Evolutionary conservation across 1,139 yeast species (phyloP).

Genomic region (Pichia inconspicua): DNA sequence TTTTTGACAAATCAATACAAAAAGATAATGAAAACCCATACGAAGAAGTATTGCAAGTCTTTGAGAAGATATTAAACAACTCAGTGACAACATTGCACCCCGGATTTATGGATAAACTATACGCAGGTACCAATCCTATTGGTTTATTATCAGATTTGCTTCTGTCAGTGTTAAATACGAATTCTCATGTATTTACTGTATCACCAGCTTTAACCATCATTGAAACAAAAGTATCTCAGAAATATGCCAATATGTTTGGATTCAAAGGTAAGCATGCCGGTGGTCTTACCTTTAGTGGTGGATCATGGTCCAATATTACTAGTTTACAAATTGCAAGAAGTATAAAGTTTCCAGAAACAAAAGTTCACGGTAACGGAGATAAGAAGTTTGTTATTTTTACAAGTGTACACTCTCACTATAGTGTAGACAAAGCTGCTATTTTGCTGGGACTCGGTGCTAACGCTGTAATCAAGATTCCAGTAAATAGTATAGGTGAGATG

Average conservation of each 20-base stretch:
- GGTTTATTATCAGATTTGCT: slow-evolving; percentile 72
- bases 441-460: slow-evolving; percentile 64
- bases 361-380: slow-evolving; percentile 46
- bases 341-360: slow-evolving; percentile 61
- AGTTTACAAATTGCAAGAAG: slow-evolving; percentile 74
- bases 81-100: slow-evolving; percentile 86
- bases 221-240: slow-evolving; percentile 60
- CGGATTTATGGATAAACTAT: slow-evolving; percentile 76
- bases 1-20: slow-evolving; percentile 19
- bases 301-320: slow-evolving; percentile 80
- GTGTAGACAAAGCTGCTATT: slow-evolving; percentile 77
- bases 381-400: slow-evolving; percentile 63
- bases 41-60: slow-evolving; percentile 38
- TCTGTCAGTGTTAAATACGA: slow-evolving; percentile 67
- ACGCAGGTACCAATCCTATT: slow-evolving; percentile 78
- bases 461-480: slow-evolving; percentile 57
- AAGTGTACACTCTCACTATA: slow-evolving; percentile 69
- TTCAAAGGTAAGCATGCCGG: slow-evolving; percentile 53
- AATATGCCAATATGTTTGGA: slow-evolving; percentile 64
- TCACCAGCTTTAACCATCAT: slow-evolving; percentile 74
- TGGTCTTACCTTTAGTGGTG: slow-evolving; percentile 82
- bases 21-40: slow-evolving; percentile 10
- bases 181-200: slow-evolving; percentile 80
- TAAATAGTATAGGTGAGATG: slow-evolving; percentile 52
- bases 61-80: slow-evolving; percentile 53